A percentile compares a stretch with the other conserved stretches of the same genome.
Evolutionary conservation across 768 basidiomycete species (phyloP).

Genomic region (Cystobasidiopsis lactophilus): DNA sequence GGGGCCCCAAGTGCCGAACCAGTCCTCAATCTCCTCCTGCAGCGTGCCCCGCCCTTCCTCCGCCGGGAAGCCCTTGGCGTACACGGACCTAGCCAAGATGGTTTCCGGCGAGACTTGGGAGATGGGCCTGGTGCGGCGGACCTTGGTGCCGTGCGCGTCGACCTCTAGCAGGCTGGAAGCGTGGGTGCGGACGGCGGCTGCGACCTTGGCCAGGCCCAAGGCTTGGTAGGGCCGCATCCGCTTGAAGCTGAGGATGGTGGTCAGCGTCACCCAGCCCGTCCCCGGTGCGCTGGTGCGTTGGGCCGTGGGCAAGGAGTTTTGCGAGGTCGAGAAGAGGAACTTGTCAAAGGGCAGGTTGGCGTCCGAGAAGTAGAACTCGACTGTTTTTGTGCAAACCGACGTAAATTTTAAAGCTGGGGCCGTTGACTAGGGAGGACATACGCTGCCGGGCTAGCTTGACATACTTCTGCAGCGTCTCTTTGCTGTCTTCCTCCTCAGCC

Average conservation of each 20-base stretch:
- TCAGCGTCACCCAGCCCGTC: conserved; percentile 60
- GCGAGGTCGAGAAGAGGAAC: conserved; percentile 78
- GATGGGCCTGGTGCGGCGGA: conserved; percentile 41
- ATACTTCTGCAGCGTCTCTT: conserved; percentile 8
- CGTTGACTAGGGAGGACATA: neutral
- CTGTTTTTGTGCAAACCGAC: conserved; percentile 27
- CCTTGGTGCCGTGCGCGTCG: conserved; percentile 45
- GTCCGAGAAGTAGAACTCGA: conserved; percentile 92
- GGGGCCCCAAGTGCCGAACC: conserved; percentile 53
- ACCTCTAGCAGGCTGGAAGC: conserved; percentile 42
- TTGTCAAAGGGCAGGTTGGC: conserved; percentile 85
- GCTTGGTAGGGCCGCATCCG: conserved; percentile 52
- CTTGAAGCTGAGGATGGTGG: conserved; percentile 75
- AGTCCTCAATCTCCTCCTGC: conserved; percentile 52
- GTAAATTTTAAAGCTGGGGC: neutral
- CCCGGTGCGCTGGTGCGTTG: neutral
- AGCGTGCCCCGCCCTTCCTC: conserved; percentile 25
- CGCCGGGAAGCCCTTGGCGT: conserved; percentile 31
- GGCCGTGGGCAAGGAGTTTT: conserved; percentile 35
- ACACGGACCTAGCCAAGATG: conserved; percentile 62
- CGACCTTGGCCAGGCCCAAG: conserved; percentile 45
- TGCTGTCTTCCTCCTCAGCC: conserved; percentile 1
- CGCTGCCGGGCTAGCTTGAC: neutral
- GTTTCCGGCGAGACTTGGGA: conserved; percentile 36
- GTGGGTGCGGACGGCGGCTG: conserved; percentile 35